Evolutionary conservation across 331 rosid species (phyloP).

Genomic region (Erythrophleum ivorense): DNA sequence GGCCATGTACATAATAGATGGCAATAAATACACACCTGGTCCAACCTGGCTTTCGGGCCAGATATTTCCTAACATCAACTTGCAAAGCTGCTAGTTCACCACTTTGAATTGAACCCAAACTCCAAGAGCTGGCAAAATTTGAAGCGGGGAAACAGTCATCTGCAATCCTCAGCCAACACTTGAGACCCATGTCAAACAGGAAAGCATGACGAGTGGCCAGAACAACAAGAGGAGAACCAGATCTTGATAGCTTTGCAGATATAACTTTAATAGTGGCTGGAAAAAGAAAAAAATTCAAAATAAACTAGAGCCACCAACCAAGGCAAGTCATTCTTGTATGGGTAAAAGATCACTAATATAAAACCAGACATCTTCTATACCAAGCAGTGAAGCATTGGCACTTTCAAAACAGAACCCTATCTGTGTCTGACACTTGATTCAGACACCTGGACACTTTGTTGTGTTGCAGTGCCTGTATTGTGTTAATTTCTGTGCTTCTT

Average conservation of each 20-base stretch:
- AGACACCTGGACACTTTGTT: neutral
- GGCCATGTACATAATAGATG: constrained; percentile 9
- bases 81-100: constrained; percentile 97
- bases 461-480: neutral
- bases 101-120: constrained; percentile 84
- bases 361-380: constrained; percentile 23
- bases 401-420: neutral
- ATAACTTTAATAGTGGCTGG: constrained; percentile 88
- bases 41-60: constrained; percentile 99
- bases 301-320: constrained; percentile 18
- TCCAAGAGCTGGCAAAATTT: constrained; percentile 96
- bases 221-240: constrained; percentile 92
- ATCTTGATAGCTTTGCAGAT: constrained; percentile 88
- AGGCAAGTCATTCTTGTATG: constrained; percentile 1
- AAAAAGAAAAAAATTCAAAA: constrained; percentile 26
- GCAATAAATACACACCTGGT: constrained; percentile 70
- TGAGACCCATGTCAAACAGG: constrained; percentile 88
- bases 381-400: constrained; percentile 1
- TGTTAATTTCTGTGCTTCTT: neutral
- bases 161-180: constrained; percentile 98
- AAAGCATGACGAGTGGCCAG: constrained; percentile 98
- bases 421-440: neutral
- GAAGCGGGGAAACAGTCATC: constrained; percentile 99
- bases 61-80: constrained; percentile 93
- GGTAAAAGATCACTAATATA: constrained; percentile 25